Conservation (phyloP, 495 filamentous ascomycete genomes). For the Neurospora sp. region DNA sequence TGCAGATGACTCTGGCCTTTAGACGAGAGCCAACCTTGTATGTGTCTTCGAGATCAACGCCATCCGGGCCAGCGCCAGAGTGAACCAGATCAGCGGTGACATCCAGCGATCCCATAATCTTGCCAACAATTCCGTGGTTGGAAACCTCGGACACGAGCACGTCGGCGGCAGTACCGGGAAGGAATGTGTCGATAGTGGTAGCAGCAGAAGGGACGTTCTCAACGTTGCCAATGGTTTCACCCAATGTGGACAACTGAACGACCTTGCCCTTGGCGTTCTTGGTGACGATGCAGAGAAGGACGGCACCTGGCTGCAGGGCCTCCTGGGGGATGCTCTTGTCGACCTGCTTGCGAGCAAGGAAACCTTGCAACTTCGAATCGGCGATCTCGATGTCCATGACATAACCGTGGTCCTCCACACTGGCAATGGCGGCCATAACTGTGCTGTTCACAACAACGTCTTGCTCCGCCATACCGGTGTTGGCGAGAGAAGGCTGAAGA, state of each 20-base stretch:
- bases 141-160: conserved; percentile 69
- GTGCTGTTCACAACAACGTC: conserved; percentile 62
- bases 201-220: conserved; percentile 59
- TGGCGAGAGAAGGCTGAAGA: conserved; percentile 63
- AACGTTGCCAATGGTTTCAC: conserved; percentile 58
- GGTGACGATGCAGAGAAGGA: conserved; percentile 72
- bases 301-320: conserved; percentile 50
- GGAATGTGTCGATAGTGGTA: conserved; percentile 77
- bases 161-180: conserved; percentile 83
- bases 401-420: conserved; percentile 89
- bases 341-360: conserved; percentile 83
- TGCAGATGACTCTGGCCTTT: conserved; percentile 78
- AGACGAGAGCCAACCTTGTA: conserved; percentile 73
- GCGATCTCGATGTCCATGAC: conserved; percentile 84
- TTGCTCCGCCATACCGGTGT: conserved; percentile 57
- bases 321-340: conserved; percentile 57
- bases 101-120: conserved; percentile 86
- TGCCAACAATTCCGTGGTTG: conserved; percentile 51
- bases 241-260: conserved; percentile 73
- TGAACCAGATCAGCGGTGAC: conserved; percentile 84
- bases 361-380: conserved; percentile 58
- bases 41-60: conserved; percentile 58
- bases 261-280: conserved; percentile 69
- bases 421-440: conserved; percentile 77
- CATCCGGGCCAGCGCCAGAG: conserved; percentile 57